A percentile compares a stretch with the other conserved stretches of the same genome.
phyloP scores from a whole-genome alignment of 345 rosid species.

The thale cress (Arabidopsis thaliana) region TAIR10.1 NC_003071.7:9702501-9703000 shows the following conservation, averaged over 20 bases:
- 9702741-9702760: constrained; percentile 30
- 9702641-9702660: constrained; percentile 33
- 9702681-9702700: too few species aligned
- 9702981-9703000: too few species aligned
- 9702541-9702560: not conserved
- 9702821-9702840: constrained; percentile 57
- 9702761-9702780: constrained; percentile 30
- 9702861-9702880: constrained; percentile 24
- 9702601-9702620: constrained; percentile 25
- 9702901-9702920: not conserved
- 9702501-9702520: not conserved
- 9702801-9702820: constrained; percentile 64
- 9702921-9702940: not conserved
- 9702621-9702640: constrained; percentile 18
- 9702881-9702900: constrained; percentile 10
- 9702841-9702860: constrained; percentile 49
- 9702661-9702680: constrained; percentile 6
- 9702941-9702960: too few species aligned
- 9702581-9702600: not conserved
- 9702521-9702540: constrained; percentile 6
- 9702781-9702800: constrained; percentile 69
- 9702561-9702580: constrained; percentile 24
- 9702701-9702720: too few species aligned
- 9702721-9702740: not conserved
- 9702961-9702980: too few species aligned